Evolutionary conservation across 352 stramenopile species (phyloP), one percentile per base, ranked within the genome.

Genomic region (Phytophthora pinifolia): DNA sequence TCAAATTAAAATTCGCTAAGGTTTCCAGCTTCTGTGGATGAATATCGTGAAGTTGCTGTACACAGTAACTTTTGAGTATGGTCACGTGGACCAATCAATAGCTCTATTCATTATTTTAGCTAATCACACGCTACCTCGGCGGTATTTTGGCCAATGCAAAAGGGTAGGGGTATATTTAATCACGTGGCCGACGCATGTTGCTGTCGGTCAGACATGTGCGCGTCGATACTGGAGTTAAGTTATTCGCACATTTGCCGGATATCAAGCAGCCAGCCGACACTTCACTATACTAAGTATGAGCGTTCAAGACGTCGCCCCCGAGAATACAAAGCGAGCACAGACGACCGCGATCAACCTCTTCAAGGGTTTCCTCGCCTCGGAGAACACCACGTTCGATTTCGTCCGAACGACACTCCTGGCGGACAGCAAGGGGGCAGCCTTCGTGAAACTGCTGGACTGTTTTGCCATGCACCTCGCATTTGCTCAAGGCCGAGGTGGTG

Each of bases 1-100:
- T 57, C 58, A 67, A 67, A 25, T 66, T 47, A 46, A 61, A 65
- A 39, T 52, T 53, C 30, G 17, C 39, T 56, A 61, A 61, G 37
- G 41, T 58, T 58, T 49, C 18, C 18, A n/a, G n/a, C n/a, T n/a
- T n/a, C n/a, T n/a, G n/a, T n/a, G n/a, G n/a, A n/a, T n/a, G n/a
- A n/a, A n/a, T n/a, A n/a, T n/a, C n/a, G n/a, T n/a, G n/a, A n/a
- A n/a, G n/a, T n/a, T n/a, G n/a, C n/a, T n/a, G n/a, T n/a, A n/a
- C n/a, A n/a, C n/a, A n/a, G n/a, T n/a, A n/a, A n/a, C n/a, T n/a
- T n/a, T n/a, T n/a, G n/a, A n/a, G n/a, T n/a, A n/a, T n/a, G n/a
- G n/a, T n/a, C n/a, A n/a, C 47, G 27, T 31, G 13, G 3, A 46
- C n/a, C 35, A 42, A 42, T 15, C 14, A 20, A 15, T 29, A 3